phyloP scores from a whole-genome alignment of 2,329 filamentous ascomycete species.

The Trichoderma aggressivum region DNA sequence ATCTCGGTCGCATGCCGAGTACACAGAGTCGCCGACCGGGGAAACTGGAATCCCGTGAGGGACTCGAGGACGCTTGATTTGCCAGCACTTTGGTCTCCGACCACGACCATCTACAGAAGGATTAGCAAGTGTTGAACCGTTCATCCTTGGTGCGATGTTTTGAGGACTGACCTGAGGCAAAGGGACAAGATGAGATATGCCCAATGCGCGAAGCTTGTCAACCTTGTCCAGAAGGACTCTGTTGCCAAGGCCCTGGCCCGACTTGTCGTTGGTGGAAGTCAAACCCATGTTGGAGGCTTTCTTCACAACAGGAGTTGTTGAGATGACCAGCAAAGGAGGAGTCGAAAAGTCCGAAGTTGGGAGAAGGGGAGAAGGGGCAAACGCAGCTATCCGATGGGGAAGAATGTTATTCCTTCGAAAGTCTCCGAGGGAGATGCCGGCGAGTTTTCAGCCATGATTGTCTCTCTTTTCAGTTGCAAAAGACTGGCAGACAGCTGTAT shows the following conservation, averaged over 20 bases:
- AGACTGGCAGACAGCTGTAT: neutral
- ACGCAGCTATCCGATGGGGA: neutral
- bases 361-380: neutral
- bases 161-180: conserved; percentile 50
- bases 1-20: conserved; percentile 46
- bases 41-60: conserved; percentile 48
- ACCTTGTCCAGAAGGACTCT: conserved; percentile 33
- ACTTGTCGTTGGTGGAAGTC: neutral
- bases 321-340: neutral
- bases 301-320: neutral
- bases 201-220: conserved; percentile 42
- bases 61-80: conserved; percentile 82
- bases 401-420: neutral
- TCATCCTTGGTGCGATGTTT: neutral
- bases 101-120: conserved; percentile 61
- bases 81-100: conserved; percentile 81
- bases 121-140: neutral
- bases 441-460: neutral
- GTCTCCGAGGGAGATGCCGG: neutral
- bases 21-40: conserved; percentile 42
- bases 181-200: conserved; percentile 35
- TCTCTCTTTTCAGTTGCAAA: neutral
- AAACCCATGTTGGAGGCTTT: neutral
- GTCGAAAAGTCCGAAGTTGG: neutral
- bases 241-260: conserved; percentile 21